phyloP scores from a whole-genome alignment of 2,329 filamentous ascomycete genomes.

The Neurospora crassa region DNA sequence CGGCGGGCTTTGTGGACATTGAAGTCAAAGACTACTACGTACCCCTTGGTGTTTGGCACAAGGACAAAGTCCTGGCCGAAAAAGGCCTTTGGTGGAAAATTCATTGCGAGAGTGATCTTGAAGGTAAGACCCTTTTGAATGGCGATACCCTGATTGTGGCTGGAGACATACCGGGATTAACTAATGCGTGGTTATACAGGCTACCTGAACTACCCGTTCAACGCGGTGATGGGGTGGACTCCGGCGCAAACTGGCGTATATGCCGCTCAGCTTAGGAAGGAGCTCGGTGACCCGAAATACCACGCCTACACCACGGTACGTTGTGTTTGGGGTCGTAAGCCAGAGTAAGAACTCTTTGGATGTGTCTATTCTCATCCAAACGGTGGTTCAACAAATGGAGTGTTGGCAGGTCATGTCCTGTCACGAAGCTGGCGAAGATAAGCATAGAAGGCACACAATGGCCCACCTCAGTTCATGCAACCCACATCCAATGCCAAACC shows the following conservation, averaged over 20 bases:
- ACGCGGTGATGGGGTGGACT: conserved; percentile 12
- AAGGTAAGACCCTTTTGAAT: too few relatives aligned
- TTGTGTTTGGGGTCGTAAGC: conserved; percentile 6
- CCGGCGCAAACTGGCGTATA: conserved; percentile 11
- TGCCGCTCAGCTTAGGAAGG: conserved; percentile 8
- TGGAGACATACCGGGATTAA: background rate
- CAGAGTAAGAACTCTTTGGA: background rate
- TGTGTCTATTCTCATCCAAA: too few relatives aligned
- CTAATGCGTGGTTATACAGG: background rate
- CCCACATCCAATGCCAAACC: too few relatives aligned
- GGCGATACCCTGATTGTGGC: too few relatives aligned
- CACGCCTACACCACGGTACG: conserved; percentile 2
- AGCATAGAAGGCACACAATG: too few relatives aligned
- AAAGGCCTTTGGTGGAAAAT: conserved; percentile 15
- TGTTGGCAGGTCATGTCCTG: too few relatives aligned
- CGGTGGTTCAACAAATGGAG: too few relatives aligned
- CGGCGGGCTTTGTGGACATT: conserved; percentile 6
- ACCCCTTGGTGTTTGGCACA: background rate
- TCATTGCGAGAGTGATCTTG: conserved; percentile 9
- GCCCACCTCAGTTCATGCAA: too few relatives aligned
- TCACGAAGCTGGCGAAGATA: too few relatives aligned
- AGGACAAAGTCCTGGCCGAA: conserved; percentile 7
- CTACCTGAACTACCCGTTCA: conserved; percentile 7
- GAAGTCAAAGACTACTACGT: background rate
- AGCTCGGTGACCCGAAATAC: conserved; percentile 7